Percentiles rank a stretch among this genome's conserved stretches.
Evolutionary conservation across 108 stramenopile species (phyloP).

Genomic region (Cyclotella atomus): DNA sequence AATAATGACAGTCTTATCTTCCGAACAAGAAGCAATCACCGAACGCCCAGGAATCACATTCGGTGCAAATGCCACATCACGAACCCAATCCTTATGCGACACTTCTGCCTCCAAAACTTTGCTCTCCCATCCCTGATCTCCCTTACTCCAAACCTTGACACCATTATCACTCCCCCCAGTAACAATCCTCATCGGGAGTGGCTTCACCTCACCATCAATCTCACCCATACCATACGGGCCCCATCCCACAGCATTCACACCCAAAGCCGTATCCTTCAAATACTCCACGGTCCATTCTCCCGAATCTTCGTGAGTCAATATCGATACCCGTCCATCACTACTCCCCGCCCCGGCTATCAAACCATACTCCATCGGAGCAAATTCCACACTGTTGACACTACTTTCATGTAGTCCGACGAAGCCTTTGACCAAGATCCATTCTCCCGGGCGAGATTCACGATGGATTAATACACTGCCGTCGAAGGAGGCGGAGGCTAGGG

Average conservation of each 20-base stretch:
- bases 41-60: conserved; percentile 84
- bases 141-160: conserved; percentile 90
- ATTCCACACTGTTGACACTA: conserved; percentile 87
- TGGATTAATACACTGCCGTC: conserved; percentile 89
- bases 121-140: conserved; percentile 53
- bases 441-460: conserved; percentile 79
- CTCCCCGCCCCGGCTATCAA: conserved; percentile 70
- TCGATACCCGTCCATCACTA: conserved; percentile 85
- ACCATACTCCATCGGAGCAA: conserved; percentile 91
- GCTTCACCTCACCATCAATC: conserved; percentile 16
- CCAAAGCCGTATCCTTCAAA: conserved; percentile 77
- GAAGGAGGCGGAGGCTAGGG: conserved; percentile 90
- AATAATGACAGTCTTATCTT: conserved; percentile 93
- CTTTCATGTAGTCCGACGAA: conserved; percentile 65
- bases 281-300: conserved; percentile 82
- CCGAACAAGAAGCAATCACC: conserved; percentile 93
- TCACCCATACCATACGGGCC: conserved; percentile 75
- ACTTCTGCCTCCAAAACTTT: conserved; percentile 29
- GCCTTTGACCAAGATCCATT: conserved; percentile 83
- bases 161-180: conserved; percentile 96
- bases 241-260: conserved; percentile 92
- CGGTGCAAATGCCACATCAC: conserved; percentile 99
- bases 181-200: conserved; percentile 72
- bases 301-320: conserved; percentile 74
- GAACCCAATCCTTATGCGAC: conserved; percentile 93